phyloP scores from a whole-genome alignment of 768 basidiomycete species.

The Tylopilus rubrobrunneus region DNA sequence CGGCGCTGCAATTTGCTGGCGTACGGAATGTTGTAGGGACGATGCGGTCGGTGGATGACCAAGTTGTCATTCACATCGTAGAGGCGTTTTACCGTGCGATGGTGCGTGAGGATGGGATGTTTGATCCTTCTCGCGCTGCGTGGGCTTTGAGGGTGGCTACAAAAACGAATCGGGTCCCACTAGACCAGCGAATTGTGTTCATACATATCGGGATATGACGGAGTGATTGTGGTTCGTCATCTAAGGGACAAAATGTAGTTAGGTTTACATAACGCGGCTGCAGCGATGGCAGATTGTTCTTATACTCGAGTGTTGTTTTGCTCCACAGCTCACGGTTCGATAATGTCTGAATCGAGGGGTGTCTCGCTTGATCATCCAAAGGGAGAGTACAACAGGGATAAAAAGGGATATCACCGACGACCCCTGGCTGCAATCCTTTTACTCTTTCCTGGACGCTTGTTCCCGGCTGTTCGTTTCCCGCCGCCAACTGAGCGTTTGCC shows the following conservation, averaged over 20 bases:
- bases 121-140: conserved; percentile 17
- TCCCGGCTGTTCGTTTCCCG: conserved; percentile 30
- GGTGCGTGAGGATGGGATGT: conserved; percentile 9
- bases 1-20: conserved; percentile 29
- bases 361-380: conserved; percentile 1
- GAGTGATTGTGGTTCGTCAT: background rate
- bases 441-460: conserved; percentile 58
- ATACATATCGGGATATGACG: conserved; percentile 20
- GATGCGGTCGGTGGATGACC: conserved; percentile 29
- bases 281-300: no score
- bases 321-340: background rate
- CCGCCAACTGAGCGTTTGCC: conserved; percentile 5
- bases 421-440: conserved; percentile 45
- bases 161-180: conserved; percentile 8
- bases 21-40: conserved; percentile 28
- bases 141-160: conserved; percentile 13
- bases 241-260: no score
- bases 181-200: conserved; percentile 22
- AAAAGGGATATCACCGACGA: conserved; percentile 22
- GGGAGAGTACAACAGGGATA: conserved; percentile 4
- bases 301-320: background rate
- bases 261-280: no score
- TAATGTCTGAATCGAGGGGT: background rate
- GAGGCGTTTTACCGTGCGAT: conserved; percentile 20
- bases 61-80: conserved; percentile 11